phyloP scores from a whole-genome alignment of 192 early-diverging fungal species.

The Linnemannia schmuckeri region DNA sequence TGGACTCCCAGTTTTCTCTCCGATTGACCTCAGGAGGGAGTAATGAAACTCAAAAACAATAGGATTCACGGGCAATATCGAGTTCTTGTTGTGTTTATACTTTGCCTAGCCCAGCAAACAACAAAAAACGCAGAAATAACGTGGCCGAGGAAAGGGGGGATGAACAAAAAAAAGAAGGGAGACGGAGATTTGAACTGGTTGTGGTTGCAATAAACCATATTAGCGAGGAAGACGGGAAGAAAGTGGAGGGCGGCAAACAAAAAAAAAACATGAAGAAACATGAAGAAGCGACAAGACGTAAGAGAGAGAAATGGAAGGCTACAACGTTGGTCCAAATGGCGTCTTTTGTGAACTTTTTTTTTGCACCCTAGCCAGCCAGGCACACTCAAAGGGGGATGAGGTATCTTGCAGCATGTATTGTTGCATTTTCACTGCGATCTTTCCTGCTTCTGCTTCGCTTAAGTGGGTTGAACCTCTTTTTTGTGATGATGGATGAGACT shows the following conservation, averaged over 20 bases:
- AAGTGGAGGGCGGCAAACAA: neutral
- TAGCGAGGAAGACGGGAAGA: too few species aligned
- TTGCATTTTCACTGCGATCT: neutral
- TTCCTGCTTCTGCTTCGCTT: neutral
- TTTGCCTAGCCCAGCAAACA: neutral
- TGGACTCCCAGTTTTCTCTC: neutral
- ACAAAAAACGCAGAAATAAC: neutral
- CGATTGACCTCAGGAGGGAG: neutral
- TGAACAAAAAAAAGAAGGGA: neutral
- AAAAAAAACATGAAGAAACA: neutral
- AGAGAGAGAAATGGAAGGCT: neutral
- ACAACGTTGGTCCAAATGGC: neutral
- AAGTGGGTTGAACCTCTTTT: too few species aligned
- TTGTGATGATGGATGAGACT: too few species aligned
- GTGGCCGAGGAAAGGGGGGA: neutral
- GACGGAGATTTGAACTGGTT: neutral
- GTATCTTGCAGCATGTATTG: neutral
- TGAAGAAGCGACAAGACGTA: neutral
- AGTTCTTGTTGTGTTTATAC: neutral
- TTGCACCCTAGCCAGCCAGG: neutral
- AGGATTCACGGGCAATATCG: neutral
- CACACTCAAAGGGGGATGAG: neutral
- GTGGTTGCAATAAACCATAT: neutral
- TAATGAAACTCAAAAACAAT: neutral
- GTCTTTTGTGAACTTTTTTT: neutral